Base-by-base conservation (phyloP, 2,329 filamentous ascomycete genomes). In the Cytospora mali region DNA sequence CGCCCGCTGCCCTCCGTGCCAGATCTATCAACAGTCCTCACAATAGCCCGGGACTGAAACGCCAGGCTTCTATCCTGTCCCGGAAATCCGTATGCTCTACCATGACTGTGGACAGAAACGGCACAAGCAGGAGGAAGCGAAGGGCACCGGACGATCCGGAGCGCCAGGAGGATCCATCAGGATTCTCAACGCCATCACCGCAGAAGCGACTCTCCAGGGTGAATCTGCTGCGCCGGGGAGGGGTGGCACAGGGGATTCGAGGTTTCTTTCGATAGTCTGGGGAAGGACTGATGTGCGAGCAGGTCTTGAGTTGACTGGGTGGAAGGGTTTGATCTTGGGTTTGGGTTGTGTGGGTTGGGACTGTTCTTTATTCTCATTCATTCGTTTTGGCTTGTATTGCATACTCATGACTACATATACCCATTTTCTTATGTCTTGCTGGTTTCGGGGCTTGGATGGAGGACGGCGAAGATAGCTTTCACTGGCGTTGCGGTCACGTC, bases 261-360 rank as follows among this genome's bases (percentile, higher is more conserved):
- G 79, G 73, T 60, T 72, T 81, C 59, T 82, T 82, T 68, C 77
- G 77, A 57, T 81, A 69, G 70, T 28, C 56, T 21, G 39, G 48
- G 31, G 11, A n/a, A 18, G 31, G 25, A 11, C 58, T 53, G 23
- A 35, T 27, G 42, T 55, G 23, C 58, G n/a, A 55, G 59, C 23
- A 42, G 29, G 31, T n/a, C 29, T 39, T 35, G 31, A 29, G 23
- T 39, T 57, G 42, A 56, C 6, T 13, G 14, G 10, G 16, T 18
- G 14, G 23, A 35, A 18, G 39, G 51, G n/a, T 29, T 49, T 31
- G n/a, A 10, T 51, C 33, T 55, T 46, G 39, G 28, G 27, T 35
- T 51, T 42, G 16, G 23, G 29, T 14, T 31, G 14, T 4, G 23
- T 4, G 28, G 49, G 4, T 28, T 14, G 48, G 46, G 18, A 14